Conservation (phyloP, 371 early-diverging fungal species). For the Mortierella sp. region DNA sequence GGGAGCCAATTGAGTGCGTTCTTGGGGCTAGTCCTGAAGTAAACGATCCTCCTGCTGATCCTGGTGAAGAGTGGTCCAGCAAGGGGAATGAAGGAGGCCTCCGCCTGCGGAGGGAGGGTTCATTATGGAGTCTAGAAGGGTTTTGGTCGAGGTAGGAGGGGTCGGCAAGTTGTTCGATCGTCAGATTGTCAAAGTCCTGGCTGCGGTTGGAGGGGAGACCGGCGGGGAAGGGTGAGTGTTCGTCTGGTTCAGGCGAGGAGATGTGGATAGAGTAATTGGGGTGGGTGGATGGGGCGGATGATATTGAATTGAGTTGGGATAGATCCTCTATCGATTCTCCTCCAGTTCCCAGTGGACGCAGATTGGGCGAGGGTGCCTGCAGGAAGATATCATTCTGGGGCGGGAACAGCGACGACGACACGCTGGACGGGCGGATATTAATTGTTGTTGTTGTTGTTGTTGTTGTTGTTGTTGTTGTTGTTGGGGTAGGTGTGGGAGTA, state of each 20-base stretch:
- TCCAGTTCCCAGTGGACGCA: not conserved
- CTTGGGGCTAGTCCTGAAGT: not conserved
- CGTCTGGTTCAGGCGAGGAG: not conserved
- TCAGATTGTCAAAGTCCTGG: slow-evolving; percentile 15
- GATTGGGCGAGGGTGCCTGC: not conserved
- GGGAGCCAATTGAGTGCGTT: slow-evolving; percentile 26
- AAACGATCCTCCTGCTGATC: not conserved
- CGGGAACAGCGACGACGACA: not conserved
- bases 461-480: not conserved
- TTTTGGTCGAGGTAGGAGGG: not conserved
- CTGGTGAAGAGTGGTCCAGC: slow-evolving; percentile 1
- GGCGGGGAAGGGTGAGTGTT: not conserved
- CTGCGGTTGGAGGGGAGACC: slow-evolving; percentile 5
- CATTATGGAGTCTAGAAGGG: not conserved
- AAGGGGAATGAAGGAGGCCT: slow-evolving; percentile 27
- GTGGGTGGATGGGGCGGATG: slow-evolving; percentile 10
- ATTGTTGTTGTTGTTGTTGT: not conserved
- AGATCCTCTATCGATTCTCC: not conserved
- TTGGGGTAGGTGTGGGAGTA: not conserved
- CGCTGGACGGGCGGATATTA: not conserved
- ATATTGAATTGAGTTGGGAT: not conserved
- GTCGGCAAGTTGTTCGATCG: slow-evolving; percentile 7
- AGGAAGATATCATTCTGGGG: slow-evolving; percentile 14
- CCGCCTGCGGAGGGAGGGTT: slow-evolving; percentile 50
- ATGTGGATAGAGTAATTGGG: not conserved